phyloP scores from a whole-genome alignment of 768 basidiomycete species.

The Boletus rufocinnamomeus region DNA sequence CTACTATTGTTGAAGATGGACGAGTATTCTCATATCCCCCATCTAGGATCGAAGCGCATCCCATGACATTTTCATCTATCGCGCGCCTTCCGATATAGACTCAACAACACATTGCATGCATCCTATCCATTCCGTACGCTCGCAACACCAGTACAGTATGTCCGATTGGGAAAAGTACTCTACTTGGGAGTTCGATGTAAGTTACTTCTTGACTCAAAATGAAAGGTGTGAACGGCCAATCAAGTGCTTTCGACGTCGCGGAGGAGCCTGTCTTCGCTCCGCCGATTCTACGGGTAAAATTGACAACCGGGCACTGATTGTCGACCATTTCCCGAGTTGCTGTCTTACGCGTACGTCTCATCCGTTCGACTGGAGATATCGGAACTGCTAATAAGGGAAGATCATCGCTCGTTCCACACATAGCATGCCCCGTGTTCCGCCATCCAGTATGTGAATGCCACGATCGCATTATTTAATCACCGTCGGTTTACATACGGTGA shows the following conservation, averaged over 20 bases:
- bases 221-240: neutral
- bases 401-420: neutral
- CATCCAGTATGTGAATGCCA: slow-evolving; percentile 1
- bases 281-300: neutral
- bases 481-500: slow-evolving; percentile 5
- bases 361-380: neutral
- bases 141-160: no score
- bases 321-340: neutral
- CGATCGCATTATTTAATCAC: slow-evolving; percentile 15
- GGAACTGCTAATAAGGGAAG: neutral
- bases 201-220: neutral
- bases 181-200: neutral
- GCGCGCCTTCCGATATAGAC: neutral
- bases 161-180: no score
- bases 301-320: neutral
- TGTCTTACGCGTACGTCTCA: neutral
- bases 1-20: neutral
- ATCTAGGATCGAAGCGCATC: no score
- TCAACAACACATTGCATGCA: neutral
- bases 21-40: neutral
- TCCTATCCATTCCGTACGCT: neutral
- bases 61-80: neutral
- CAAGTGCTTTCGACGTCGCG: neutral
- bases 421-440: slow-evolving; percentile 15
- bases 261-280: neutral